A percentile compares a stretch with the other conserved stretches of the same genome.
Conservation (phyloP, 2,329 filamentous ascomycete species). For the Talaromyces sp. region DNA sequence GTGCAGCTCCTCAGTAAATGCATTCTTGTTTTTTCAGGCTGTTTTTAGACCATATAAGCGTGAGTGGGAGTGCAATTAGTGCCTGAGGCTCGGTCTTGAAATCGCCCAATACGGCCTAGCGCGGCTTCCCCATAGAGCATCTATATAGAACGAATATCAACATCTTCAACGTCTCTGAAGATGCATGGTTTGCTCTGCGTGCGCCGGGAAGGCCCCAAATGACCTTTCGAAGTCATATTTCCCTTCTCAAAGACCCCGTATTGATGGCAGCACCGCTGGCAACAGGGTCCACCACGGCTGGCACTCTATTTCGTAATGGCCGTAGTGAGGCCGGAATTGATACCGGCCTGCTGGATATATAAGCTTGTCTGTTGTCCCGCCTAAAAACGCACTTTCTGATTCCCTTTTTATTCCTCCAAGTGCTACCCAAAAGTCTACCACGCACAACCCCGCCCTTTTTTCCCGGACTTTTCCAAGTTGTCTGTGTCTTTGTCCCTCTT, state of each 20-base stretch:
- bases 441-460: constrained; percentile 12
- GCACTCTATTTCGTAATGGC: constrained; percentile 9
- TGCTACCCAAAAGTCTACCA: neutral
- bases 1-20: neutral
- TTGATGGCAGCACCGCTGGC: constrained; percentile 16
- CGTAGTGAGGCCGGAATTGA: constrained; percentile 39
- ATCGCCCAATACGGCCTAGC: neutral
- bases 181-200: neutral
- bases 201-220: neutral
- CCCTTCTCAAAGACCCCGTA: constrained; percentile 14
- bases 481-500: neutral
- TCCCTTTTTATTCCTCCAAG: constrained; percentile 15
- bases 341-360: constrained; percentile 42
- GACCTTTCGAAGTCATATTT: neutral
- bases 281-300: constrained; percentile 10
- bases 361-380: constrained; percentile 33
- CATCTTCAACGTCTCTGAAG: neutral
- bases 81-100: neutral
- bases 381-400: constrained; percentile 17
- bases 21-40: neutral
- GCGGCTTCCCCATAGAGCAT: neutral
- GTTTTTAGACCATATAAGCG: neutral
- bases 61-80: neutral
- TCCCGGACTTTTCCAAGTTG: constrained; percentile 10
- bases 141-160: neutral